These are phyloP conservation scores for Mortierella sp. DNA, from an alignment of 371 early-diverging fungal genomes.

Conservation along the genomic window DNA sequence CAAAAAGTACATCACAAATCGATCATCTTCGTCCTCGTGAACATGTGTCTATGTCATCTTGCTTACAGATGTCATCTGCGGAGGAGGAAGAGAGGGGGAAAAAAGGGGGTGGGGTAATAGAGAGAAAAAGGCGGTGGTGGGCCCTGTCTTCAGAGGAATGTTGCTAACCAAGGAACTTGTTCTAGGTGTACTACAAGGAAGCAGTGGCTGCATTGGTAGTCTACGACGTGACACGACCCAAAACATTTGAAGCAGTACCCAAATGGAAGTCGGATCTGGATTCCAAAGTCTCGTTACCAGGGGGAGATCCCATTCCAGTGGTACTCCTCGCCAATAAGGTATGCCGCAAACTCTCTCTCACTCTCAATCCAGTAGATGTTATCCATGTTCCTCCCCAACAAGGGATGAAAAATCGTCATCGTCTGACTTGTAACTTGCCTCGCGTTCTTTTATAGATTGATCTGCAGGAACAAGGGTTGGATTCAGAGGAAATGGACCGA, in stretches of 20 bases:
- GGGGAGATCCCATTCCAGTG: conserved; percentile 71
- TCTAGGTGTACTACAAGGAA: conserved; percentile 80
- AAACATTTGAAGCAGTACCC: conserved; percentile 77
- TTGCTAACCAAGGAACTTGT: not conserved
- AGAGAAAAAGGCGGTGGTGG: not conserved
- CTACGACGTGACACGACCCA: conserved; percentile 79
- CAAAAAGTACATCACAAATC: too few species aligned
- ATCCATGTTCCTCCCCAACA: conserved; percentile 73
- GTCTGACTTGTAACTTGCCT: not conserved
- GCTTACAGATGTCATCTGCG: not conserved
- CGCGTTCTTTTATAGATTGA: conserved; percentile 20
- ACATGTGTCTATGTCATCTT: not conserved
- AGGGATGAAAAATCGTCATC: conserved; percentile 59
- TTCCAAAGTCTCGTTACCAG: conserved; percentile 69
- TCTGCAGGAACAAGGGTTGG: conserved; percentile 28
- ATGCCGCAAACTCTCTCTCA: conserved; percentile 52
- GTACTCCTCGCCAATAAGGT: conserved; percentile 75
- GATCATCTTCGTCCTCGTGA: not conserved
- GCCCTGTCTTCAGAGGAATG: too few species aligned
- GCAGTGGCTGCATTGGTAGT: conserved; percentile 84
- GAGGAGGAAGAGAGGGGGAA: not conserved
- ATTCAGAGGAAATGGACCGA: conserved; percentile 60
- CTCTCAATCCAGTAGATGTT: conserved; percentile 68
- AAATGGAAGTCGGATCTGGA: conserved; percentile 81
- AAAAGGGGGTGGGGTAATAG: not conserved